Base-by-base conservation (phyloP, 805 yeast species). In the Teunomyces pallodes region DNA sequence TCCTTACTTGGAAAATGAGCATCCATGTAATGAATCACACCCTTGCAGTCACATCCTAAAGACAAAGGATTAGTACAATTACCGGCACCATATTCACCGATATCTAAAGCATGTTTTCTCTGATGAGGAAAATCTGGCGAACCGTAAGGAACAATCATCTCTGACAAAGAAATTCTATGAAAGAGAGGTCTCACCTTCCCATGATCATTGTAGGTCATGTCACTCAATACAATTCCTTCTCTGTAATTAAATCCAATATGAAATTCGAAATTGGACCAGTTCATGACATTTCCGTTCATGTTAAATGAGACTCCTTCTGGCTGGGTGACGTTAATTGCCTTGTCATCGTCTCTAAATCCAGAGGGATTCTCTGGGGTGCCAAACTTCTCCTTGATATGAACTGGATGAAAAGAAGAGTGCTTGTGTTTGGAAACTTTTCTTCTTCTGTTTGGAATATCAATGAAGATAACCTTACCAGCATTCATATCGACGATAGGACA, bases 31-130 rank as follows among this genome's bases (percentile, higher is more conserved):
- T 87, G 91, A 58, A 87, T 87, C 40, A 82, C 89, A 64, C 94
- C 94, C 66, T 87, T 86, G 74, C 94, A 87, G 67, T 87, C 94
- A 65, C 94, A 87, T 36, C 92, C 92, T 47, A 86, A 76, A 16
- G 86, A 71, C 54, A 87, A 75, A 30, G 91, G 87, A 69, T 87
- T 87, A 46, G 94, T 84, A 83, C 87, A 82, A 73, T 82, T 81
- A 61, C 94, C 94, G 53, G 90, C 92, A 71, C 94, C 94, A 64
- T 86, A 86, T 67, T 87, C 94, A 65, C 94, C 94, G 56, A 87
- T 82, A 69, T 87, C 94, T 68, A 87, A 81, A 39, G 94, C 94
- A 60, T 87, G 94, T 69, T 87, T 87, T 71, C 94, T 78, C 62
- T 86, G 90, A 65, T 86, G 92, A 47, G 90, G 91, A 70, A 77